Conservation (phyloP, 139 green algal species). For the Monoraphidium neglectum region DNA sequence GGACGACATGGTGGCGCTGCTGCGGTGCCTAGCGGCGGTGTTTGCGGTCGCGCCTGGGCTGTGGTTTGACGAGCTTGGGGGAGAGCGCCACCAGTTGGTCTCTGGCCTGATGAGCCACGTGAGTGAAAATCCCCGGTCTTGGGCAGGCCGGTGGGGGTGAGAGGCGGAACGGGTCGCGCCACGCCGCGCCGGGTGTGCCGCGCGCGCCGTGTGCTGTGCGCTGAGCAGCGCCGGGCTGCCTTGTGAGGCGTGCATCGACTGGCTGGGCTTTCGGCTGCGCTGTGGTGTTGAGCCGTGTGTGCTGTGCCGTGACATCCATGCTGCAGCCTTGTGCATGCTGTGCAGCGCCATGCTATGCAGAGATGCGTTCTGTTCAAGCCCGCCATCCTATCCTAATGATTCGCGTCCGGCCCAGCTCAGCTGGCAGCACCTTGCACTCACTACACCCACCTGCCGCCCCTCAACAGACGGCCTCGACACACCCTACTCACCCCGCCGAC, state of each 20-base stretch:
- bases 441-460: no score
- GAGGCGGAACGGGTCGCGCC: neutral
- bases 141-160: neutral
- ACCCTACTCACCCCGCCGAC: no score
- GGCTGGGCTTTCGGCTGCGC: neutral
- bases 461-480: no score
- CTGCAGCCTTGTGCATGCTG: no score
- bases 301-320: neutral
- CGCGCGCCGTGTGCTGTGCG: neutral
- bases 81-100: slow-evolving; percentile 3
- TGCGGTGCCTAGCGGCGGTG: slow-evolving; percentile 34
- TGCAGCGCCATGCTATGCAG: no score
- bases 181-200: neutral
- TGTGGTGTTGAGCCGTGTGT: neutral
- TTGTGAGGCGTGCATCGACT: neutral
- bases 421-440: no score
- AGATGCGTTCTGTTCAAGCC: no score
- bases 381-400: no score
- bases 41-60: slow-evolving; percentile 52
- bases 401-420: no score
- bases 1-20: slow-evolving; percentile 29
- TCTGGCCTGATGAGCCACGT: slow-evolving; percentile 34
- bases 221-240: neutral
- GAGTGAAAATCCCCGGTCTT: neutral
- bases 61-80: slow-evolving; percentile 39